phyloP scores from a whole-genome alignment of 192 early-diverging fungal species.

The Entomortierella chlamydospora region DNA sequence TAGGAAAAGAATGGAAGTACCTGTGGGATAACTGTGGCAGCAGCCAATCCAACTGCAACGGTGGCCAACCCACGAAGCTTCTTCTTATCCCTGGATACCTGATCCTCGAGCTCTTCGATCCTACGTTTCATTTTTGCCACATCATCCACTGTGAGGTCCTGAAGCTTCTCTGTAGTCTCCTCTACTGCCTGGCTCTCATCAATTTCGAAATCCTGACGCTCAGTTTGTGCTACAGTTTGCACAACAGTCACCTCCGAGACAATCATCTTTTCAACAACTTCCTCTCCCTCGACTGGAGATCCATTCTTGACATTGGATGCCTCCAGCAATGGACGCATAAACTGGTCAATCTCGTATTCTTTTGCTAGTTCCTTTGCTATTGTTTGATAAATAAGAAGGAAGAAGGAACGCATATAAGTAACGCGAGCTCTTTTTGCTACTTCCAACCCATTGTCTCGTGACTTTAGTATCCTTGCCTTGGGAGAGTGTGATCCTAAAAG shows the following conservation, averaged over 20 bases:
- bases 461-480: slow-evolving; percentile 27
- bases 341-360: slow-evolving; percentile 45
- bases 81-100: slow-evolving; percentile 42
- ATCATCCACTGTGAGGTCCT: slow-evolving; percentile 29
- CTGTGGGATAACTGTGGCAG: slow-evolving; percentile 48
- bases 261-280: slow-evolving; percentile 10
- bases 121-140: slow-evolving; percentile 39
- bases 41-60: slow-evolving; percentile 46
- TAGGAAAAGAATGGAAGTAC: slow-evolving; percentile 50
- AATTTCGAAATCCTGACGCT: neutral
- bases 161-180: slow-evolving; percentile 22
- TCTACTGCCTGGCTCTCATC: slow-evolving; percentile 2
- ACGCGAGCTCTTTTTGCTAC: neutral
- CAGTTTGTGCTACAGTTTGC: slow-evolving; percentile 3
- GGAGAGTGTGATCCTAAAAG: slow-evolving; percentile 38
- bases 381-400: neutral
- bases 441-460: neutral
- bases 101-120: slow-evolving; percentile 49
- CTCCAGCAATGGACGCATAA: slow-evolving; percentile 48
- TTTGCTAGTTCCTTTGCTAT: slow-evolving; percentile 41
- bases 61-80: slow-evolving; percentile 41
- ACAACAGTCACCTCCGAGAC: slow-evolving; percentile 25
- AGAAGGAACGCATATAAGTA: no score
- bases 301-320: slow-evolving; percentile 8
- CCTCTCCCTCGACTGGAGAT: slow-evolving; percentile 5